Base-by-base conservation (phyloP, 345 rosid genomes). In the Leavenworthia alabamica region DNA sequence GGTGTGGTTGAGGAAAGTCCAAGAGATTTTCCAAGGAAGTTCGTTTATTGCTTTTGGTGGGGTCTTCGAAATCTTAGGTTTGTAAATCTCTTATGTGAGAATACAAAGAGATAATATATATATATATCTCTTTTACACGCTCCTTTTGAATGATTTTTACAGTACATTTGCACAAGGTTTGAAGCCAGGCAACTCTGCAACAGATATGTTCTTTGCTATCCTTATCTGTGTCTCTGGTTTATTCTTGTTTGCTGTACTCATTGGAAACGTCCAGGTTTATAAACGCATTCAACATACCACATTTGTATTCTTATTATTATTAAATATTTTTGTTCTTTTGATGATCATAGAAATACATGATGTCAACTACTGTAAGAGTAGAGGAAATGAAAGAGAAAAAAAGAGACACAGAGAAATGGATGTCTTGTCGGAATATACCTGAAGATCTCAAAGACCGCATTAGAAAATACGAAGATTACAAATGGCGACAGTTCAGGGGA, bases 121-220 rank as follows among this genome's bases (percentile, higher is more conserved):
- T n/a, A n/a, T n/a, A n/a, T n/a, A n/a, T n/a, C n/a, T n/a, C n/a
- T n/a, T n/a, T n/a, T n/a, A n/a, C n/a, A n/a, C n/a, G n/a, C n/a
- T n/a, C n/a, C n/a, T n/a, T n/a, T n/a, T n/a, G n/a, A n/a, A n/a
- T n/a, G n/a, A n/a, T n/a, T n/a, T n/a, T n/a, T n/a, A n/a, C n/a
- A 82, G 84, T 64, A 75, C 84, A 14, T 7, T 79, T 12, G 86
- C 82, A 14, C 84, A 82, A 73, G 63, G 66, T 53, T 63, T 82
- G 1, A 31, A 68, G 44, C 80, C 82, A 50, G 75, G 81, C 69
- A 67, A 72, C 14, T 71, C 22, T 23, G 72, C 47, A 27, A 51
- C 53, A 28, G 82, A 82, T 60, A 60, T 71, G 3, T 0, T 62
- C 12, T 77, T 82, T 70, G 82, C 84, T 1, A 13, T 78, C 31